A percentile compares a stretch with the other conserved stretches of the same genome.
Evolutionary conservation across 202 grass and related monocot species (phyloP).

Genomic region (Setaria viridis): DNA sequence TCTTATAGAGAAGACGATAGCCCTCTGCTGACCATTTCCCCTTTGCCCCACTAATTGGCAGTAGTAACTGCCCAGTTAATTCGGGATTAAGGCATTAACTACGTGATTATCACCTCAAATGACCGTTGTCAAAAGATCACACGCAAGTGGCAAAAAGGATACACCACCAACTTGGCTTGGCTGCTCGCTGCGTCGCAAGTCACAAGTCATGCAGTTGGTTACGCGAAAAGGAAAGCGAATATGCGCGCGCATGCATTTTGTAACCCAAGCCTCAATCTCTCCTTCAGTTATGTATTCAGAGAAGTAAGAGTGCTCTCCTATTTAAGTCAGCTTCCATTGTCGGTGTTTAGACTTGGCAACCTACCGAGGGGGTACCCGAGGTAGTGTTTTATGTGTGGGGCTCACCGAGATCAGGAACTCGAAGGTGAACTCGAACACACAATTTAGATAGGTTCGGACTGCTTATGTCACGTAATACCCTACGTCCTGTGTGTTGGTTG

Average conservation of each 20-base stretch:
- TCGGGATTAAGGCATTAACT: not conserved
- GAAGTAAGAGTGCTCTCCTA: no score
- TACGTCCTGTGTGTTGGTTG: no score
- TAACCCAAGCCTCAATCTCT: not conserved
- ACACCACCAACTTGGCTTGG: not conserved
- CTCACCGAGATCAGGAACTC: no score
- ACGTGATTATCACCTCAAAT: not conserved
- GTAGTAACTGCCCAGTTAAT: not conserved
- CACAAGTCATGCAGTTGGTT: not conserved
- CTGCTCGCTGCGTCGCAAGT: not conserved
- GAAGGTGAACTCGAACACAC: no score
- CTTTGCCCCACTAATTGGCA: not conserved
- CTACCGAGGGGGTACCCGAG: no score
- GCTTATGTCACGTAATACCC: no score
- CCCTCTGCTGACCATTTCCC: no score
- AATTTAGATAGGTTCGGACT: no score
- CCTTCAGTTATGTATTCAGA: no score
- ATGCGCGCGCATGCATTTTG: not conserved
- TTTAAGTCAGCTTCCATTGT: no score
- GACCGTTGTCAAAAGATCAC: not conserved
- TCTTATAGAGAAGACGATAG: not conserved
- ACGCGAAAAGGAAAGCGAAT: not conserved
- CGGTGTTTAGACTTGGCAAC: no score
- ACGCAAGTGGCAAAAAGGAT: not conserved
- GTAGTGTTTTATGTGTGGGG: no score